Evolutionary conservation across 371 early-diverging fungal species (phyloP).

Genomic region (Phascolomyces articulosus): DNA sequence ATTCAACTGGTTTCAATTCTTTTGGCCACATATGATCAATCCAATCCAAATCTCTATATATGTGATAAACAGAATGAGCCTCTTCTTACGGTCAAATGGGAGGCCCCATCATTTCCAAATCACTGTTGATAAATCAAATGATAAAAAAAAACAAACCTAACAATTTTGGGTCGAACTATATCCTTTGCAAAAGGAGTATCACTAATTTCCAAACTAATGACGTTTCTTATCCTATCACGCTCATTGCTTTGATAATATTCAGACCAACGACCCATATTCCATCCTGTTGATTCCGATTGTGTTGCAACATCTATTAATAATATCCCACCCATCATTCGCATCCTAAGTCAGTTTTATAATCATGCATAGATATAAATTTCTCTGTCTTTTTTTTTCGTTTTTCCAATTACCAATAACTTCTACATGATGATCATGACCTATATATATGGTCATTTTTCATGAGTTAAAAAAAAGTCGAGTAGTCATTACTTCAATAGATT

Average conservation of each 20-base stretch:
- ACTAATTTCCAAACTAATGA: conserved; percentile 87
- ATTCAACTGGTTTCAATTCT: conserved; percentile 57
- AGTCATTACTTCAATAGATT: not conserved
- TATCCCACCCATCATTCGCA: too few species aligned
- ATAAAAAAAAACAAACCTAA: conserved; percentile 46
- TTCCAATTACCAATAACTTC: conserved; percentile 67
- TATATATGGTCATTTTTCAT: not conserved
- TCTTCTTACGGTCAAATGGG: too few species aligned
- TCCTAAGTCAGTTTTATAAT: too few species aligned
- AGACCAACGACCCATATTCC: conserved; percentile 86
- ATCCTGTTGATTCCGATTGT: conserved; percentile 74
- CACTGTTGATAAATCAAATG: too few species aligned
- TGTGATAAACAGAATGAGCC: not conserved
- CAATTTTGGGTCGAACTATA: conserved; percentile 76
- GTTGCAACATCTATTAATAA: conserved; percentile 73
- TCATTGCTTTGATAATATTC: conserved; percentile 69
- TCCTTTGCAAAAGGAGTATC: conserved; percentile 67
- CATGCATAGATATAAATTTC: too few species aligned
- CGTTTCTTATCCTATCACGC: conserved; percentile 79
- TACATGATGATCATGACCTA: conserved; percentile 63
- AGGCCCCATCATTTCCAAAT: too few species aligned
- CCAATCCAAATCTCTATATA: conserved; percentile 80
- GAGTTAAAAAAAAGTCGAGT: not conserved
- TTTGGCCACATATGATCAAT: conserved; percentile 85
- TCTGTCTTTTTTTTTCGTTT: too few species aligned